Conservation (phyloP, 2,329 filamentous ascomycete species). For the Ciborinia camelliae region DNA sequence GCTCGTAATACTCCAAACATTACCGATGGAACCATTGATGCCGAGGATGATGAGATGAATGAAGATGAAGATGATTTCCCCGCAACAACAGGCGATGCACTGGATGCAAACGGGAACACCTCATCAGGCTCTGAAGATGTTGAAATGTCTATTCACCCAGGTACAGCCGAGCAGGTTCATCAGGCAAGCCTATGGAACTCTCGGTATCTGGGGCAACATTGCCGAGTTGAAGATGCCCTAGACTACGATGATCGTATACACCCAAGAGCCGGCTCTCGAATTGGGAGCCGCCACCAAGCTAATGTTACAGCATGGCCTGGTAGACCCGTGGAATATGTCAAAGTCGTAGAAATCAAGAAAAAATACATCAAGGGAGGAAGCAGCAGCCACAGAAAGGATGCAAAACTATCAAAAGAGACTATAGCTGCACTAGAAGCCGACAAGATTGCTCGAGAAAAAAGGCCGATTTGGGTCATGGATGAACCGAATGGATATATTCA, state of each 20-base stretch:
- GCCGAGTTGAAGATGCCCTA: constrained; percentile 88
- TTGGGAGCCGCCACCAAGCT: constrained; percentile 90
- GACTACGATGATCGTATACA: constrained; percentile 98
- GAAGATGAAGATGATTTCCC: constrained; percentile 72
- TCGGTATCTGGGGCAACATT: constrained; percentile 92
- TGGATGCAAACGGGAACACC: constrained; percentile 54
- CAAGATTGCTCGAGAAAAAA: constrained; percentile 71
- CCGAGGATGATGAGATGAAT: constrained; percentile 59
- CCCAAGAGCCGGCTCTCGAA: constrained; percentile 85
- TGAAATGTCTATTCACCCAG: constrained; percentile 52
- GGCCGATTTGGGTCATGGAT: constrained; percentile 91
- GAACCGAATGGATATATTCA: constrained; percentile 81
- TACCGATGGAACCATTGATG: constrained; percentile 61
- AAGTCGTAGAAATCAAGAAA: constrained; percentile 81
- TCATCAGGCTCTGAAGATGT: constrained; percentile 56
- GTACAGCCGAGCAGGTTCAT: constrained; percentile 82
- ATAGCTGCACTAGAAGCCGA: constrained; percentile 78
- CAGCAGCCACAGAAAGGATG: constrained; percentile 62
- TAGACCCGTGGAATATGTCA: constrained; percentile 83
- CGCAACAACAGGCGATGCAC: constrained; percentile 46
- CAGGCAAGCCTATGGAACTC: constrained; percentile 95
- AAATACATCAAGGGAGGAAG: constrained; percentile 58
- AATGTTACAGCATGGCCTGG: constrained; percentile 82
- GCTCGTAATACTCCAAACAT: constrained; percentile 79
- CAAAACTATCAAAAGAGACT: constrained; percentile 75